phyloP scores from a whole-genome alignment of 192 early-diverging fungal species.

The Coemansia sp. region DNA sequence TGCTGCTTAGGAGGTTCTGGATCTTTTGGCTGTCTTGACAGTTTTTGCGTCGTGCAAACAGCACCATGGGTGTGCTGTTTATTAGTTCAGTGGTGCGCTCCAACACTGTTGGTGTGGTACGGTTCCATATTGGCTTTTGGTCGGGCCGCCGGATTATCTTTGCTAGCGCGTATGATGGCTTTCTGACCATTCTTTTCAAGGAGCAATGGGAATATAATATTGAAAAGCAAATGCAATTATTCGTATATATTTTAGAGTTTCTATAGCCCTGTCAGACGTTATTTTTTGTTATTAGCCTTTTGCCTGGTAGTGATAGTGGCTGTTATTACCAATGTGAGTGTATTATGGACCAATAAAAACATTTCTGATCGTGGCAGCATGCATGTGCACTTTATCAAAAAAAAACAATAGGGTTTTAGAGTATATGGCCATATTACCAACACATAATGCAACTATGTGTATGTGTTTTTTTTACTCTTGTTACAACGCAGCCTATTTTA shows the following conservation, averaged over 20 bases:
- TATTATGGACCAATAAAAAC: background rate
- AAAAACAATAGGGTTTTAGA: too few relatives aligned
- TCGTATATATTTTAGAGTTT: background rate
- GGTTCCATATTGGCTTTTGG: constrained; percentile 20
- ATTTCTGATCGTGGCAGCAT: background rate
- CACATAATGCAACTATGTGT: too few relatives aligned
- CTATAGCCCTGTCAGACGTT: background rate
- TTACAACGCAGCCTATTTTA: too few relatives aligned
- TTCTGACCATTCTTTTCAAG: constrained; percentile 4
- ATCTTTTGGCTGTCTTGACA: constrained; percentile 17
- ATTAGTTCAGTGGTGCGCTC: constrained; percentile 25
- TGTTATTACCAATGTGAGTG: background rate
- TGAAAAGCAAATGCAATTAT: background rate
- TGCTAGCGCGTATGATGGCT: constrained; percentile 28
- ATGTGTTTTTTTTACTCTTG: too few relatives aligned
- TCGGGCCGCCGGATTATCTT: constrained; percentile 25
- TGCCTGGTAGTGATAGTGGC: too few relatives aligned
- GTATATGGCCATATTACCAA: too few relatives aligned
- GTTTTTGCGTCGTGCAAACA: constrained; percentile 25
- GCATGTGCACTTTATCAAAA: background rate
- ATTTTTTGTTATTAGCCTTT: background rate
- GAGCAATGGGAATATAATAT: constrained; percentile 1
- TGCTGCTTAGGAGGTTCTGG: constrained; percentile 2
- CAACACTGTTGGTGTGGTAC: constrained; percentile 25
- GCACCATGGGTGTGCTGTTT: constrained; percentile 30